Evolutionary conservation across 73 alveolate genomes (phyloP).

Genomic region (Paramecium biaurelia): DNA sequence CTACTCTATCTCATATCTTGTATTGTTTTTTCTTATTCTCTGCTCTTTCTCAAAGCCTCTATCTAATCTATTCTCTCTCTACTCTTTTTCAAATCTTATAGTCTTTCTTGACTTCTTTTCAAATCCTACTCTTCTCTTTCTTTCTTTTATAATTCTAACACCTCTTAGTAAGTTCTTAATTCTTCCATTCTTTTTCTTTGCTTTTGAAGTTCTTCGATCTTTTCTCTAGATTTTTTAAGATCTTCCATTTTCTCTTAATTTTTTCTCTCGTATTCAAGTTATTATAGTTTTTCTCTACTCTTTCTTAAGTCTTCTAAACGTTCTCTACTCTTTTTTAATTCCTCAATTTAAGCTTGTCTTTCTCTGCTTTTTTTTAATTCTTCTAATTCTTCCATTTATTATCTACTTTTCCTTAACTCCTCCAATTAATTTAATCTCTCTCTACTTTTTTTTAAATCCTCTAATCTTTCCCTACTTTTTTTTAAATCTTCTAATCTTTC

Average conservation of each 20-base stretch:
- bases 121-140: not conserved
- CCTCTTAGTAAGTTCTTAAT: not conserved
- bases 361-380: not conserved
- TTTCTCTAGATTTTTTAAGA: not conserved
- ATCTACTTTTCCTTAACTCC: not conserved
- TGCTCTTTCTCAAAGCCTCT: not conserved
- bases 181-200: slow-evolving; percentile 38
- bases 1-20: not conserved
- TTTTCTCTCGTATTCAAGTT: slow-evolving; percentile 20
- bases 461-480: slow-evolving; percentile 12
- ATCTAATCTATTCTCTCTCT: slow-evolving; percentile 28
- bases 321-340: not conserved
- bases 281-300: not conserved
- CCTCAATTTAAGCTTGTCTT: not conserved
- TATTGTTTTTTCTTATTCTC: not conserved
- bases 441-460: not conserved
- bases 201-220: slow-evolving; percentile 13
- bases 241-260: not conserved
- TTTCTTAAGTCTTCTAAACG: not conserved
- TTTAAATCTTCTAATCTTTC: slow-evolving; percentile 16
- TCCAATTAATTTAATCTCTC: not conserved
- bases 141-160: not conserved
- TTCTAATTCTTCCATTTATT: not conserved
- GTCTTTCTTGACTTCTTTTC: slow-evolving; percentile 24
- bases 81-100: not conserved